A percentile compares a stretch with the other conserved stretches of the same genome.
Conservation (phyloP, 371 early-diverging fungal genomes). For the Mucor irregularis region DNA sequence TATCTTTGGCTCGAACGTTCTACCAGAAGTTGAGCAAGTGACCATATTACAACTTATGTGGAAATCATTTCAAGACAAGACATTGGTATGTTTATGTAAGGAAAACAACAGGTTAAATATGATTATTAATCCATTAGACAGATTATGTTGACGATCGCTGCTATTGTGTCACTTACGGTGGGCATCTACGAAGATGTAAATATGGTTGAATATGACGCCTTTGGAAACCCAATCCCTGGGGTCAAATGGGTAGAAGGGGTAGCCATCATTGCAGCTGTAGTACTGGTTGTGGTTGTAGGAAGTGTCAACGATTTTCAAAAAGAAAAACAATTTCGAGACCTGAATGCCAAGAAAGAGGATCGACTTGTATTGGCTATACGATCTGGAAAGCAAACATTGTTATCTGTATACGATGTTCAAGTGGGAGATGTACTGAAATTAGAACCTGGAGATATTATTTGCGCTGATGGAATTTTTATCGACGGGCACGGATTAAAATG, state of each 20-base stretch:
- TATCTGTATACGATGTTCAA: constrained; percentile 83
- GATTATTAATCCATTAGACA: too few relatives aligned
- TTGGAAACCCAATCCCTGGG: constrained; percentile 28
- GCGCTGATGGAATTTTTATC: constrained; percentile 87
- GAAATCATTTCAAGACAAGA: constrained; percentile 81
- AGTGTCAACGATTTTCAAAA: constrained; percentile 82
- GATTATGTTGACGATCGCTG: constrained; percentile 78
- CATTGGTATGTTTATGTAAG: constrained; percentile 49
- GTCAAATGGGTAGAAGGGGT: constrained; percentile 72
- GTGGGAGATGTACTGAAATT: constrained; percentile 89
- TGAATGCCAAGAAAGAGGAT: constrained; percentile 79
- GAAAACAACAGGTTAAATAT: too few relatives aligned
- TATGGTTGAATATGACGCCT: constrained; percentile 23
- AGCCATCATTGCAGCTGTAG: constrained; percentile 71
- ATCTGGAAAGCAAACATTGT: constrained; percentile 66
- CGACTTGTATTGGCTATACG: constrained; percentile 72
- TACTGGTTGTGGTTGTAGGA: constrained; percentile 73
- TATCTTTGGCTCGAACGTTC: constrained; percentile 65
- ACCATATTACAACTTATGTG: constrained; percentile 69
- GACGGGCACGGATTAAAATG: constrained; percentile 81
- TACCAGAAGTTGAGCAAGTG: constrained; percentile 64
- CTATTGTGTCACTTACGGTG: constrained; percentile 76
- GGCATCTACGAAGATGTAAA: constrained; percentile 80
- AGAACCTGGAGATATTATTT: constrained; percentile 91
- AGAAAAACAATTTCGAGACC: constrained; percentile 72